These are phyloP conservation scores for Trypanosoma scelopori DNA, from an alignment of 208 protist species.

Conservation along the genomic window DNA sequence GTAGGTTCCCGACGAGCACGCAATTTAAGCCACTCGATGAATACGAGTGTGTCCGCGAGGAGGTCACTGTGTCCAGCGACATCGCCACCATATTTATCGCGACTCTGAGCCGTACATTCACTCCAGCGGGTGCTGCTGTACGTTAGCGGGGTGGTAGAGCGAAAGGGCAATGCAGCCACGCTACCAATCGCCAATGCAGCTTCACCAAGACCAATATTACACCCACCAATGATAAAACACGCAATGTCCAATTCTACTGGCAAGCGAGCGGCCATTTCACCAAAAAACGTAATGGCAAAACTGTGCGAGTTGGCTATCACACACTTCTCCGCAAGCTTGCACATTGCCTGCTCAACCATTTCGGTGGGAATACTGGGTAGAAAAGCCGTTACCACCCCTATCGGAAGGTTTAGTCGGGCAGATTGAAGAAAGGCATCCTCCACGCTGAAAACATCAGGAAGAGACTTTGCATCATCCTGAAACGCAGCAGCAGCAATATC, in stretches of 20 bases:
- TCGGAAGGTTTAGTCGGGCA: slow-evolving; percentile 35
- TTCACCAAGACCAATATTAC: slow-evolving; percentile 77
- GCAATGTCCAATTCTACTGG: slow-evolving; percentile 75
- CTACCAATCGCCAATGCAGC: slow-evolving; percentile 57
- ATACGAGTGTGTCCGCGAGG: slow-evolving; percentile 76
- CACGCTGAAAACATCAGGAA: slow-evolving; percentile 41
- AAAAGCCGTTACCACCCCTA: slow-evolving; percentile 26
- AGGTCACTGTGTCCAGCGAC: slow-evolving; percentile 76
- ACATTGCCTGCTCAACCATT: slow-evolving; percentile 58
- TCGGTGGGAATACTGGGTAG: slow-evolving; percentile 56
- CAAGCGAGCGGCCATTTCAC: slow-evolving; percentile 76
- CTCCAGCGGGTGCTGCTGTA: slow-evolving; percentile 34
- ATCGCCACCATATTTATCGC: slow-evolving; percentile 67
- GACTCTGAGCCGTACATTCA: slow-evolving; percentile 40
- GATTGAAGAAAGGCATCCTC: slow-evolving; percentile 84
- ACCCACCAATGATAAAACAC: slow-evolving; percentile 74
- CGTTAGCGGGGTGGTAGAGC: slow-evolving; percentile 30
- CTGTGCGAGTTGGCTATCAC: slow-evolving; percentile 53
- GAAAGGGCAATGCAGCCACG: slow-evolving; percentile 63
- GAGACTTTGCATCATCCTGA: slow-evolving; percentile 27
- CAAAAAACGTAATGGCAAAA: slow-evolving; percentile 72
- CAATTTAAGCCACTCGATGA: slow-evolving; percentile 71
- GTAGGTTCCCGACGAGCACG: slow-evolving; percentile 44
- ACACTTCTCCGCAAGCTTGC: slow-evolving; percentile 76
- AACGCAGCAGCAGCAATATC: slow-evolving; percentile 49